Base-by-base conservation (phyloP, 495 filamentous ascomycete genomes). In the Oleoguttula mirabilis region DNA sequence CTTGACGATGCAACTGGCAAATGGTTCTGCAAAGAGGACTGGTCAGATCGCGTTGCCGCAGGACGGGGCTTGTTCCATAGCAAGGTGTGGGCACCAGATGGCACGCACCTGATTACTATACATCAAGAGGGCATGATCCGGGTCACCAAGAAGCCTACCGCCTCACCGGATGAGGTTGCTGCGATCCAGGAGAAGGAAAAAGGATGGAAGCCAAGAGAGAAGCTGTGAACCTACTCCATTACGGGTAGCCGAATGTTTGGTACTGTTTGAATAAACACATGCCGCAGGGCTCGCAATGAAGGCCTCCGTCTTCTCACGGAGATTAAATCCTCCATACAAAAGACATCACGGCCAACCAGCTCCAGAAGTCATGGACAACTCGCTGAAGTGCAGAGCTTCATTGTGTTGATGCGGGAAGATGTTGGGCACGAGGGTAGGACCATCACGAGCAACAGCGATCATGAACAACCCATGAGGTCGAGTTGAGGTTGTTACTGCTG, bases 11-110 rank as follows among this genome's bases (percentile, higher is more conserved):
- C 57, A 52, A 52, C 50, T 4, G 68, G 67, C 31, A 71, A 69
- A 34, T 84, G 80, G 80, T 84, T 78, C 61, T 57, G 76, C 19
- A 76, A 83, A 59, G 80, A 85, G 59, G 67, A 66, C 3, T 71
- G 68, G 60, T 75, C 74, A 30, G 71, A 71, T 10, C 57, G 73
- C 19, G 63, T 68, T 4, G 71, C 61, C 12, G 65, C 66, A 8
- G 79, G 76, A 10, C 62, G 78, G 37, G 76, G 63, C 2, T 62
- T 77, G 20, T 66, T 81, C 49, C 67, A 75, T 59, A 76, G 72
- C 52, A 66, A 73, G 61, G 63, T 84, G 25, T 84, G 77, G 77
- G 70, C 66, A 48, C 67, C 73, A 1, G 57, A 64, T 43, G 79
- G 77, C 4, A 57, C 12, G n/a, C 52, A 55, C 22, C 32, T 55